Percentiles rank a stretch among this genome's conserved stretches.
Conservation (phyloP, 768 basidiomycete species). For the Saitozyma podzolica region DNA sequence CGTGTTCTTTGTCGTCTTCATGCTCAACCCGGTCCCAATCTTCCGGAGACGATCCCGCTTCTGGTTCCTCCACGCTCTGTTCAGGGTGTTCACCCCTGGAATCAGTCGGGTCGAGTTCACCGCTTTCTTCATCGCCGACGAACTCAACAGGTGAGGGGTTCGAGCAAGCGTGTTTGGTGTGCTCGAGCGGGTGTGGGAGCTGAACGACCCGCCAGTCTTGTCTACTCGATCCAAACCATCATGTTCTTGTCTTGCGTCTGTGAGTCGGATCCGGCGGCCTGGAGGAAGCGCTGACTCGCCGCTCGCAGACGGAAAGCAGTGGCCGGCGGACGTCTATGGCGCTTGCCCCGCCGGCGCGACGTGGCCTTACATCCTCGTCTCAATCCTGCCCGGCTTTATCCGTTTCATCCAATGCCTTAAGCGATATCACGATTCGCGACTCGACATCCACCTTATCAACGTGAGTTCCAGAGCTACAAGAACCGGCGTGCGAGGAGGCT, state of each 20-base stretch:
- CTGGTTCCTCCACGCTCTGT: slow-evolving; percentile 73
- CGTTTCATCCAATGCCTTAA: slow-evolving; percentile 84
- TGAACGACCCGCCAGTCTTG: slow-evolving; percentile 57
- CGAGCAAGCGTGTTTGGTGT: neutral
- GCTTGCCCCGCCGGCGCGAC: slow-evolving; percentile 27
- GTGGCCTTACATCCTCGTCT: slow-evolving; percentile 39
- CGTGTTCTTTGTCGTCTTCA: slow-evolving; percentile 59
- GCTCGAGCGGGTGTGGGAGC: neutral
- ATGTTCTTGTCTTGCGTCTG: slow-evolving; percentile 70
- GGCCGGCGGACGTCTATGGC: slow-evolving; percentile 30
- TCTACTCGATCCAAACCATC: slow-evolving; percentile 71
- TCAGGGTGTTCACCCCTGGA: slow-evolving; percentile 69
- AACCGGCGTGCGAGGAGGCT: neutral
- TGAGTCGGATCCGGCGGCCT: slow-evolving; percentile 9
- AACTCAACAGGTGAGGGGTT: slow-evolving; percentile 39
- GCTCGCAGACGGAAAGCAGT: slow-evolving; percentile 28
- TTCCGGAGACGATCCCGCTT: slow-evolving; percentile 66
- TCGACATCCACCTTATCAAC: slow-evolving; percentile 80
- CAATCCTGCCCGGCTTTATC: slow-evolving; percentile 65
- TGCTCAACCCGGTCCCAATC: slow-evolving; percentile 76
- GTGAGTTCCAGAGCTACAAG: slow-evolving; percentile 56
- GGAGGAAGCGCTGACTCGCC: neutral
- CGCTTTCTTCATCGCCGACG: slow-evolving; percentile 56
- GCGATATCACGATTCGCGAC: slow-evolving; percentile 76
- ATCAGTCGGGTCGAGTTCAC: slow-evolving; percentile 66